Evolutionary conservation across 2,329 filamentous ascomycete genomes (phyloP).

Genomic region (Phialophora macrospora): DNA sequence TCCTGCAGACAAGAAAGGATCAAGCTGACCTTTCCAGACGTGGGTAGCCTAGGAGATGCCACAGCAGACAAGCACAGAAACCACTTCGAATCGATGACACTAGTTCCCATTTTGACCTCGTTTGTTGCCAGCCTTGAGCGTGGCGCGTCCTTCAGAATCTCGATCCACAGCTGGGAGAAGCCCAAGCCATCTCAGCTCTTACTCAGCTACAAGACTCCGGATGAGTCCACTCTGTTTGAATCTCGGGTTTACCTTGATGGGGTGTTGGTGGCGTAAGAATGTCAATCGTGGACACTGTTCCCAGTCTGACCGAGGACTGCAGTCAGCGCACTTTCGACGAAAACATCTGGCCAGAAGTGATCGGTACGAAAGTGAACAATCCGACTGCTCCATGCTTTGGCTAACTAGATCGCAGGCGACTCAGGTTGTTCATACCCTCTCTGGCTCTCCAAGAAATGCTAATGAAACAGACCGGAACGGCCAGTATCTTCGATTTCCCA

Average conservation of each 20-base stretch:
- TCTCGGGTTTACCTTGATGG: constrained; percentile 73
- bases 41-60: constrained; percentile 6
- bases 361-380: constrained; percentile 29
- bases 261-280: constrained; percentile 62
- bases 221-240: constrained; percentile 66
- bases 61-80: constrained; percentile 14
- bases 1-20: constrained; percentile 14
- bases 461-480: constrained; percentile 20
- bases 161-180: constrained; percentile 73
- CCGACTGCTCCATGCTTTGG: background rate
- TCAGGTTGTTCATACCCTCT: constrained; percentile 14
- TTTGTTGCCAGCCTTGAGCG: constrained; percentile 70
- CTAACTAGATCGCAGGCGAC: constrained; percentile 24
- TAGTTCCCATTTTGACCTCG: constrained; percentile 70
- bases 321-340: constrained; percentile 31
- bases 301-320: constrained; percentile 2
- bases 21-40: constrained; percentile 16
- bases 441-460: background rate
- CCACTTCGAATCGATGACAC: constrained; percentile 39
- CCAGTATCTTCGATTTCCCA: constrained; percentile 68
- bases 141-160: constrained; percentile 69
- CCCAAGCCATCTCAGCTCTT: constrained; percentile 65
- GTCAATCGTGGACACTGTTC: background rate
- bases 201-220: constrained; percentile 60
- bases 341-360: constrained; percentile 52